Evolutionary conservation across 2,329 filamentous ascomycete genomes (phyloP), one percentile per base, ranked within the genome.

Genomic region (Massarina eburnea): DNA sequence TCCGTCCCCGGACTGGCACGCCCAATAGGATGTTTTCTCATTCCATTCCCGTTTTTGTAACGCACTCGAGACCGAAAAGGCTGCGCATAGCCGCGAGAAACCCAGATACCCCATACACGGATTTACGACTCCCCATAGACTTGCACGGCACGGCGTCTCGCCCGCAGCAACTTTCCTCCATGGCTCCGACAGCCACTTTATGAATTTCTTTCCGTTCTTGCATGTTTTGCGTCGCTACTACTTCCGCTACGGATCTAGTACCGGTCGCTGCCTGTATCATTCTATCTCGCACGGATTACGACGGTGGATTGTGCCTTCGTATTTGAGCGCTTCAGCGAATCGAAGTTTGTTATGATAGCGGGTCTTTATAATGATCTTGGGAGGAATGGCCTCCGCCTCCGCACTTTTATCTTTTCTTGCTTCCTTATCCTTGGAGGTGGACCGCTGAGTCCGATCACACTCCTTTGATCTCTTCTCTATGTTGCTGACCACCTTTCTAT

Each of bases 51-150:
- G 4, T 38, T 48, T 48, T 49, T 59, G 55, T 61, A 63, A 46
- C 51, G 37, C 40, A 46, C 41, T 37, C 44, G 46, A 46, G 46
- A 46, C 54, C 49, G 29, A 45, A 51, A 45, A 47, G 49, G 51
- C 47, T 43, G 17, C 35, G 46, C 46, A 32, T 26, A 40, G 32
- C 24, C 43, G 38, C 30, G 46, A 58, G 55, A 55, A 58, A 66
- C 61, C 49, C 61, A 55, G 62, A 68, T 67, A 68, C 64, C 64
- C 62, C 54, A 32, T 62, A 65, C 52, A 66, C 58, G 63, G 64
- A 52, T 62, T 68, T 58, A 68, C 61, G 64, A 68, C 59, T n/a
- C n/a, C 51, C 52, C 48, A 64, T 68, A 67, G 64, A 68, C 41
- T 49, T 57, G 62, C 51, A 42, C 39, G 29, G 39, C 27, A 41